phyloP scores from a whole-genome alignment of 345 rosid genomes.

The Salix suchowensis region DNA sequence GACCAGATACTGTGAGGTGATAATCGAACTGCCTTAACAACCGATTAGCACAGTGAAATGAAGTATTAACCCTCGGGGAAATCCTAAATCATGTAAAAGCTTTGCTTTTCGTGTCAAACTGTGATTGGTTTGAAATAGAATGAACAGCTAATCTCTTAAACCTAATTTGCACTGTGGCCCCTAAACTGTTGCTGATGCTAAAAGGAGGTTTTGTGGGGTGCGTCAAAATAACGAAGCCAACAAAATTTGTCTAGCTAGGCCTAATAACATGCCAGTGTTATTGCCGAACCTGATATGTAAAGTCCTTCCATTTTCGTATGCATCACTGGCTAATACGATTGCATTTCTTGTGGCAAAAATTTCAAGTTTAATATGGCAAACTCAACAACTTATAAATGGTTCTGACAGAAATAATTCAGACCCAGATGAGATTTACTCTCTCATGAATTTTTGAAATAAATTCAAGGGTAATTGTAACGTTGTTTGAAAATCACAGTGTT shows the following conservation, averaged over 20 bases:
- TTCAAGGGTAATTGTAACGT: too few species aligned
- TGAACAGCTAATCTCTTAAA: slow-evolving; percentile 38
- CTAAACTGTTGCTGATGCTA: slow-evolving; percentile 22
- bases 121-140: slow-evolving; percentile 51
- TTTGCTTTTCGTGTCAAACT: slow-evolving; percentile 25
- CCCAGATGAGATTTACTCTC: too few species aligned
- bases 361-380: too few species aligned
- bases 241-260: slow-evolving; percentile 34
- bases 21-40: slow-evolving; percentile 41
- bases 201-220: slow-evolving; percentile 30
- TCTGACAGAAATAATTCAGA: too few species aligned
- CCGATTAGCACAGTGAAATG: slow-evolving; percentile 7
- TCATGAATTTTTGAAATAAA: too few species aligned
- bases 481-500: too few species aligned
- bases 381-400: too few species aligned
- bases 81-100: slow-evolving; percentile 35
- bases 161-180: slow-evolving; percentile 19
- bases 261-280: slow-evolving; percentile 31
- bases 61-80: slow-evolving; percentile 5
- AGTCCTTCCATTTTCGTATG: neutral
- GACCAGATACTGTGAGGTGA: slow-evolving; percentile 32
- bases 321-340: neutral
- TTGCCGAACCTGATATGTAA: slow-evolving; percentile 27
- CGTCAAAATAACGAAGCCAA: slow-evolving; percentile 27
- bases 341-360: neutral